phyloP scores from a whole-genome alignment of 75 land plant genomes.

The Pinus taeda region DNA sequence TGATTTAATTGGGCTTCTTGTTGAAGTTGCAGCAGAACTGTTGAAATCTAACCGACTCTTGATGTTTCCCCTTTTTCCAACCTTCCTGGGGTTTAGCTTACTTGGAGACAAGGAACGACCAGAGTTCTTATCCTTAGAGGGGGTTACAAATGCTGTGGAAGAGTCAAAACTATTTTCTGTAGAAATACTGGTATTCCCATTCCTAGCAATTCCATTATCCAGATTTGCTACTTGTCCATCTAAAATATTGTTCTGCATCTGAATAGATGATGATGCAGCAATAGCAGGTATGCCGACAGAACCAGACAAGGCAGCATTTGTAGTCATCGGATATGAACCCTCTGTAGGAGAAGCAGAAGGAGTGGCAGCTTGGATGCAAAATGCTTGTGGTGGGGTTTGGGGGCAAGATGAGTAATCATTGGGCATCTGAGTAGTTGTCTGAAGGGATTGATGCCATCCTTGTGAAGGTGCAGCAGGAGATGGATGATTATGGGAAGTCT shows the following conservation, averaged over 20 bases:
- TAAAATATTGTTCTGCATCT: background rate
- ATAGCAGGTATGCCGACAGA: background rate
- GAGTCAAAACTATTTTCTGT: background rate
- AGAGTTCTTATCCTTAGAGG: background rate
- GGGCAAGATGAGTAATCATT: slow-evolving; percentile 6
- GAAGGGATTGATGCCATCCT: background rate
- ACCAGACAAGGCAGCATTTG: background rate
- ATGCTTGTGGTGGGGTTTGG: slow-evolving; percentile 8
- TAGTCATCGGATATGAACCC: background rate
- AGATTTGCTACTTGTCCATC: background rate
- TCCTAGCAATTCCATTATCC: background rate
- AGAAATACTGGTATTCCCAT: background rate
- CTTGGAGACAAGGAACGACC: background rate
- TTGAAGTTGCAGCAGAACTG: slow-evolving; percentile 8
- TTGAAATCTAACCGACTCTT: slow-evolving; percentile 6
- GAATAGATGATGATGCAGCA: background rate
- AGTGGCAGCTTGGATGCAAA: background rate
- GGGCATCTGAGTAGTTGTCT: background rate
- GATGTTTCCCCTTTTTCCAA: background rate
- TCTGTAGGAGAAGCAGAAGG: background rate
- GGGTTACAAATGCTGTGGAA: background rate
- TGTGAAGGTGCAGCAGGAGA: background rate
- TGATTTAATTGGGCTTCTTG: background rate
- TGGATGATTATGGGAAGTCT: background rate
- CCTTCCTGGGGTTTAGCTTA: slow-evolving; percentile 3